Base-by-base conservation (phyloP, 2,329 filamentous ascomycete species). In the Paramyrothecium roridum region DNA sequence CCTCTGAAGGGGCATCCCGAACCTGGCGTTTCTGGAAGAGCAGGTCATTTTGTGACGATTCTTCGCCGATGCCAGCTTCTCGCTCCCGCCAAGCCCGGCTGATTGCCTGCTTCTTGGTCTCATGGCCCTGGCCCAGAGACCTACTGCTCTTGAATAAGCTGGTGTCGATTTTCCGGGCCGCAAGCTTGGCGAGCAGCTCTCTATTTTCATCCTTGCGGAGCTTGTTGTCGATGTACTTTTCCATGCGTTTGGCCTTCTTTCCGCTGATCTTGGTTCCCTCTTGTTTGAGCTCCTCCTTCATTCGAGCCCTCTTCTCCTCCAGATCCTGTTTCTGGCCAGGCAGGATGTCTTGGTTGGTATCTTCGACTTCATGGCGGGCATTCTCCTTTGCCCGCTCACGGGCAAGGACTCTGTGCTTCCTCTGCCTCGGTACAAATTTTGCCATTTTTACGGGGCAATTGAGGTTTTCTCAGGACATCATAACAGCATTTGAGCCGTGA, bases 161-260 rank as follows among this genome's bases (percentile, higher is more conserved):
- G 1, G 91, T 96, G 68, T 98, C 93, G 61, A 95, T 83, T 66
- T 89, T 92, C 54, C 85, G 81, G 57, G 85, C 80, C 19, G 90
- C 90, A 23, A 99, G 80, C 69, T 95, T 93, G 67, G 90, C 89
- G 63, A 98, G 80, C 30, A 99, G 77, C 55, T 86, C 89, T 26
- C 90, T 80, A 65, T 91, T 96, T 71, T 98, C 93, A 68, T 99
- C 95, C 71, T 96, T 97, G 71, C 87, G 90, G 48, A 99, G 78
- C 80, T 99, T 99, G 56, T 83, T 95, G 65, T 98, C 93, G 61
- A 88, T 86, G 67, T 87, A 88, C 66, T 88, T 88, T 59, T 87
- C 85, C 43, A 88, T 67, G 2, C 85, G 79, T 73, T 88, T 87
- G 7, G 84, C 82, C 68, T 88, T 88, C 66, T 88, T 86, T 57